Conservation (phyloP, 2,329 filamentous ascomycete species). For the Verticillium tricorpus region DNA sequence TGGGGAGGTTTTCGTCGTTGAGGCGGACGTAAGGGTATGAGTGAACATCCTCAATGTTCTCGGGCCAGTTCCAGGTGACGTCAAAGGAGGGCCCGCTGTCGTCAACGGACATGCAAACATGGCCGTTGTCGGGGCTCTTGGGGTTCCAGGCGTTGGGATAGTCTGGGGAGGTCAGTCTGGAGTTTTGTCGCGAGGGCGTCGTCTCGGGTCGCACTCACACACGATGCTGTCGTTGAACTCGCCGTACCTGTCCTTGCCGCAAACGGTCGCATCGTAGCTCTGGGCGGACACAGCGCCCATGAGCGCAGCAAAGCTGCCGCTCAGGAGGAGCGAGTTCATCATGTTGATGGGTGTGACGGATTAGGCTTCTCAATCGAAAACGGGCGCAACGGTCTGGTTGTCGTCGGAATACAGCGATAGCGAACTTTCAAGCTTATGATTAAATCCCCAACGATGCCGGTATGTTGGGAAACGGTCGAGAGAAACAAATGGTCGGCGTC, state of each 20-base stretch:
- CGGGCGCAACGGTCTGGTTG: not conserved
- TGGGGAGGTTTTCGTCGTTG: constrained; percentile 18
- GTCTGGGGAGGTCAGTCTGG: not conserved
- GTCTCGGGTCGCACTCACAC: constrained; percentile 14
- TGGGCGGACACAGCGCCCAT: constrained; percentile 11
- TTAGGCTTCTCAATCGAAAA: not conserved
- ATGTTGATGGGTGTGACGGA: constrained; percentile 1
- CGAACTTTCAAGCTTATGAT: not conserved
- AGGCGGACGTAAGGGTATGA: constrained; percentile 28
- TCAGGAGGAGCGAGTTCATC: constrained; percentile 9
- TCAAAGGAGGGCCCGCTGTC: constrained; percentile 22
- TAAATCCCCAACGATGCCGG: not conserved
- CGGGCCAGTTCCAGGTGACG: constrained; percentile 25
- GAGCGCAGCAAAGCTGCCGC: constrained; percentile 8
- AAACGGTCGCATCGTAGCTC: constrained; percentile 22
- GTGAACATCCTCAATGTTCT: constrained; percentile 20
- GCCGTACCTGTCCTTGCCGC: constrained; percentile 20
- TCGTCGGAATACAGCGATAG: not conserved
- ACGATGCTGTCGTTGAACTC: constrained; percentile 11
- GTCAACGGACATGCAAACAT: constrained; percentile 24
- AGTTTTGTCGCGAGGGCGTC: not conserved
- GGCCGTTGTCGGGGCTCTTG: constrained; percentile 23
- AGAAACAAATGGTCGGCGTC: not conserved
- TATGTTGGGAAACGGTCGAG: not conserved
- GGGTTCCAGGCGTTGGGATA: constrained; percentile 26